Base-by-base conservation (phyloP, 1,284 basidiomycete genomes). In the Athelia sp. region DNA sequence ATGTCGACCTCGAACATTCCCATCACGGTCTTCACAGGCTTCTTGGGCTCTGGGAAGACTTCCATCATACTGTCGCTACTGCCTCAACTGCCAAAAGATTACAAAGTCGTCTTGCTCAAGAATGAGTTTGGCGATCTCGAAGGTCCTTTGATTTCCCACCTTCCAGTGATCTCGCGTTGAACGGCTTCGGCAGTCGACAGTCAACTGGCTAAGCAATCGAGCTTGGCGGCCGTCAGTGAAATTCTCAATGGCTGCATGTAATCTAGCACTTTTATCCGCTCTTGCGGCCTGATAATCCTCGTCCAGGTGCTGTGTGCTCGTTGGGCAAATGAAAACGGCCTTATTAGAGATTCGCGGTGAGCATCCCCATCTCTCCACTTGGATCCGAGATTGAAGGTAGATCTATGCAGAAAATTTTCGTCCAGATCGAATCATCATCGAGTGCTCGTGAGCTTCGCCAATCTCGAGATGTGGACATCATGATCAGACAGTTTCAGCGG, bases 221-320 rank as follows among this genome's bases (percentile, higher is more conserved):
- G 82, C 51, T 74, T 95, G 45, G 70, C 89, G 17, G 90, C 87
- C 1, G 92, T 95, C 48, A 90, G 83, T 56, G 93, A 95, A 66
- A 95, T 96, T 46, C 69, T 93, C 54, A 96, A 95, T 64, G 93
- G 93, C 21, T 96, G 93, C 76, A 81, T 95, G 91, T 93, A 53
- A 58, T 40, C 36, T n/a, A 72, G 68, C 52, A 26, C 40, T 32
- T 19, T 36, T 44, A 36, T 29, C 15, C 43, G 17, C 18, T 19
- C 14, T 34, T n/a, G 43, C 29, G 45, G 22, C 51, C 43, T 14
- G 18, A 32, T 29, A 42, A 26, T 36, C 11, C 23, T 15, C n/a
- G 24, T 26, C 31, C 47, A 92, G 90, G 79, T 93, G 91, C 61
- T 94, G 92, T 62, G 87, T 93, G 1, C 81, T 95, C 34, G 91